Percentiles rank a stretch among this genome's conserved stretches.
phyloP scores from a whole-genome alignment of 441 rosid species.

The Geranium incanum region DNA sequence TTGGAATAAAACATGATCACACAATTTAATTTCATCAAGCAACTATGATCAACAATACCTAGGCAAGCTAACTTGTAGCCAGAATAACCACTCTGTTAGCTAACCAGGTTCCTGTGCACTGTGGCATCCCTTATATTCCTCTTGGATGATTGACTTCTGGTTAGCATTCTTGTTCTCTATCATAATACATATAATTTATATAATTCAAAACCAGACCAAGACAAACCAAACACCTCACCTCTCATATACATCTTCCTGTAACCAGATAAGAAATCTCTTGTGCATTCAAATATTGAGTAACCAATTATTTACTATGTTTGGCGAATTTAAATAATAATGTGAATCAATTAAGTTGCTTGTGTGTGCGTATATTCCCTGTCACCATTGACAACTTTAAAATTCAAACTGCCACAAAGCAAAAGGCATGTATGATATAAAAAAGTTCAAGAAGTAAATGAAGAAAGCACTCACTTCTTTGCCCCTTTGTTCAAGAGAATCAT shows the following conservation, averaged over 20 bases:
- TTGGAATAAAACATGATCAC: neutral
- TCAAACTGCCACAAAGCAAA: neutral
- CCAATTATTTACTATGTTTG: neutral
- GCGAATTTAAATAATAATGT: neutral
- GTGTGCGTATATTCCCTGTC: neutral
- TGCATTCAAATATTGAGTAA: neutral
- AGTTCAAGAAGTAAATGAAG: conserved; percentile 1
- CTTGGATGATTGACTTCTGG: neutral
- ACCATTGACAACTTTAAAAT: neutral
- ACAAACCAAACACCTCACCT: neutral
- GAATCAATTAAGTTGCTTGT: neutral
- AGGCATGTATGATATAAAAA: neutral
- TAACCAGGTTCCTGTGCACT: conserved; percentile 5
- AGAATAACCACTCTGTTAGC: neutral
- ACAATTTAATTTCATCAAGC: neutral
- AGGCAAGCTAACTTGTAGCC: neutral
- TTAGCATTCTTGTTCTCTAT: neutral
- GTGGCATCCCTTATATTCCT: neutral
- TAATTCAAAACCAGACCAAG: neutral
- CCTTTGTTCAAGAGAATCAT: conserved; percentile 39
- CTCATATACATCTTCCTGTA: neutral
- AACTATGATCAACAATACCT: neutral
- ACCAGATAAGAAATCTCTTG: neutral
- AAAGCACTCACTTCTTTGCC: conserved; percentile 52
- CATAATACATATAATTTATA: neutral